These are phyloP conservation scores for Talinum fruticosum DNA, from an alignment of 148 eudicot species.

Conservation along the genomic window DNA sequence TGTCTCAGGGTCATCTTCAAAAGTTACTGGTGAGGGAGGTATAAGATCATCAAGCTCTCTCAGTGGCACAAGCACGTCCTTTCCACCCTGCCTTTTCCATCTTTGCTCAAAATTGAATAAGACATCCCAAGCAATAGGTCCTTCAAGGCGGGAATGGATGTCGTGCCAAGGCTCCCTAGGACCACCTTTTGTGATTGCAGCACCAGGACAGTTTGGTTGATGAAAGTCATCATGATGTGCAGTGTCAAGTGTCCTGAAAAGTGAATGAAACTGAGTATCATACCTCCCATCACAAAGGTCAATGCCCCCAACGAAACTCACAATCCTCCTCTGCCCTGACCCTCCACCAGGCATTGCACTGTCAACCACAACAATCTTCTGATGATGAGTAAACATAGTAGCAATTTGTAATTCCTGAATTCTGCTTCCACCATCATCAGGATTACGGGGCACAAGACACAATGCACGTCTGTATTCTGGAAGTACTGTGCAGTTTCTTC, in stretches of 20 bases:
- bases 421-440: conserved; percentile 2
- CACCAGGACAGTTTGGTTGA: conserved; percentile 5
- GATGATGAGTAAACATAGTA: conserved; percentile 6
- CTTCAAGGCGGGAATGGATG: conserved; percentile 12
- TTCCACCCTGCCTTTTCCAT: conserved; percentile 8
- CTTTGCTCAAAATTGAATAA: conserved; percentile 10
- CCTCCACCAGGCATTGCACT: not conserved
- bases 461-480: not conserved
- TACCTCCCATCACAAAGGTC: conserved; percentile 14
- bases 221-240: conserved; percentile 5
- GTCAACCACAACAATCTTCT: conserved; percentile 8
- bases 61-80: not conserved
- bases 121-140: conserved; percentile 12
- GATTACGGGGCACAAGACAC: not conserved
- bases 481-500: conserved; percentile 4
- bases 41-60: not conserved
- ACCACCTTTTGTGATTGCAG: conserved; percentile 8
- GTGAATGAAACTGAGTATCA: conserved; percentile 7
- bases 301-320: conserved; percentile 14
- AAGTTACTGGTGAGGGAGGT: conserved; percentile 1
- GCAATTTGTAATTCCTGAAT: conserved; percentile 3
- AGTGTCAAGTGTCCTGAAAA: conserved; percentile 4
- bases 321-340: not conserved
- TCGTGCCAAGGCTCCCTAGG: conserved; percentile 14
- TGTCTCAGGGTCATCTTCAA: not conserved